Percentiles rank a stretch among this genome's conserved stretches.
Evolutionary conservation across 768 basidiomycete species (phyloP).

Genomic region (Trichaptum fuscoviolaceum): DNA sequence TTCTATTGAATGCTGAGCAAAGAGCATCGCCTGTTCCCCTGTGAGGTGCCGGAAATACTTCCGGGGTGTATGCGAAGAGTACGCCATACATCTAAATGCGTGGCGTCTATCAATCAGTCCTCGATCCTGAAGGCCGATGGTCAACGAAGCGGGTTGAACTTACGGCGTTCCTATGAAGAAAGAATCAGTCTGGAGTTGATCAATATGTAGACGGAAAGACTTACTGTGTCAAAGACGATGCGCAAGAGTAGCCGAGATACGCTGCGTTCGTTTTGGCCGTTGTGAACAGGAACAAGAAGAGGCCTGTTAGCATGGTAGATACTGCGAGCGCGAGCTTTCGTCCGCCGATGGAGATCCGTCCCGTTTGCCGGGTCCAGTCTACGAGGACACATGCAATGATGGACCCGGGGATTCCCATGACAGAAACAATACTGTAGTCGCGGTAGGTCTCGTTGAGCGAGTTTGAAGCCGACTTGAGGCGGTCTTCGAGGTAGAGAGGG

Average conservation of each 20-base stretch:
- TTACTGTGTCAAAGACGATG: slow-evolving; percentile 35
- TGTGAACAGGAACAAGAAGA: slow-evolving; percentile 50
- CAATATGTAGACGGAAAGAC: slow-evolving; percentile 13
- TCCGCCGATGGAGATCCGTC: slow-evolving; percentile 33
- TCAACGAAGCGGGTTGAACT: slow-evolving; percentile 7
- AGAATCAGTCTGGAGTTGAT: background rate
- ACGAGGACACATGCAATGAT: slow-evolving; percentile 41
- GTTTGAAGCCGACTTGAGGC: slow-evolving; percentile 14
- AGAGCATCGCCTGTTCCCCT: slow-evolving; percentile 52
- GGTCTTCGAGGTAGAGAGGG: slow-evolving; percentile 38
- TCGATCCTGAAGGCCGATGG: too few species aligned
- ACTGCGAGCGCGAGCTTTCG: slow-evolving; percentile 42
- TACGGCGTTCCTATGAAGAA: slow-evolving; percentile 31
- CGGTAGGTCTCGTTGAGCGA: slow-evolving; percentile 33
- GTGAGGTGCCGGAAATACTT: slow-evolving; percentile 53
- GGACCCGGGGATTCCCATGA: slow-evolving; percentile 43
- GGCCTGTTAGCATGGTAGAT: slow-evolving; percentile 38
- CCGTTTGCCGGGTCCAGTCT: slow-evolving; percentile 33
- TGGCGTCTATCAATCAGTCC: background rate
- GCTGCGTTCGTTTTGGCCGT: slow-evolving; percentile 35
- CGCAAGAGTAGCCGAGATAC: slow-evolving; percentile 43
- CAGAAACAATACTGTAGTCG: slow-evolving; percentile 45
- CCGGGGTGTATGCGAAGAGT: slow-evolving; percentile 53
- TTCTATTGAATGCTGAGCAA: slow-evolving; percentile 42
- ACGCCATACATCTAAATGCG: slow-evolving; percentile 40